Evolutionary conservation across 2,329 filamentous ascomycete genomes (phyloP).

Genomic region (Lizonia empirigonia): DNA sequence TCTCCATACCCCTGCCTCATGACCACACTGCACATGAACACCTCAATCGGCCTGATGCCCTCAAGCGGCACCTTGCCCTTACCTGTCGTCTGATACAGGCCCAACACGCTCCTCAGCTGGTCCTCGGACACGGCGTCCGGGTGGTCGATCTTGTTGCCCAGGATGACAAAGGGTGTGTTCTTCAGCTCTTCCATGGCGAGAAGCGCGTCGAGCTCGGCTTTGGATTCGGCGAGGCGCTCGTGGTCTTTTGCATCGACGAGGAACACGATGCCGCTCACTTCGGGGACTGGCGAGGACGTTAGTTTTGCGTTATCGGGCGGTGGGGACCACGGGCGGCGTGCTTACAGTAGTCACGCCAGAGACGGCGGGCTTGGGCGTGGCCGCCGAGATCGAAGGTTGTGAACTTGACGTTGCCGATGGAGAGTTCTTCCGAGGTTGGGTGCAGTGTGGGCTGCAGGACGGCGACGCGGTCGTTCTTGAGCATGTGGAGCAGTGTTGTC

Average conservation of each 20-base stretch:
- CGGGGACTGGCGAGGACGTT: constrained; percentile 36
- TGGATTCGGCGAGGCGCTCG: constrained; percentile 91
- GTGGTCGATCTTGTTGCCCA: constrained; percentile 99
- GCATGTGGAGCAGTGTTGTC: constrained; percentile 93
- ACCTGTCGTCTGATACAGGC: constrained; percentile 74
- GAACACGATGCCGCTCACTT: constrained; percentile 81
- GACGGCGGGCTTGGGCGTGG: constrained; percentile 48
- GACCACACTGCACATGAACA: constrained; percentile 97
- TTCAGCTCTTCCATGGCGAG: constrained; percentile 95
- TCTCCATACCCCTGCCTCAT: constrained; percentile 78
- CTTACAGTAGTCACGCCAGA: constrained; percentile 50
- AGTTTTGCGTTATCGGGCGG: background rate
- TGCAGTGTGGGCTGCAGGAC: constrained; percentile 62
- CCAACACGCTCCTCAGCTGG: constrained; percentile 87
- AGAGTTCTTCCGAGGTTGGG: constrained; percentile 69
- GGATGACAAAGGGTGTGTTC: constrained; percentile 93
- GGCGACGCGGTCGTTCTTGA: constrained; percentile 88
- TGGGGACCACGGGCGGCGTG: background rate
- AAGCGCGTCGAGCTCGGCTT: constrained; percentile 92
- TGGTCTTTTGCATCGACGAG: constrained; percentile 97
- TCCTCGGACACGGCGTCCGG: constrained; percentile 95
- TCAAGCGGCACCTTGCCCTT: constrained; percentile 48
- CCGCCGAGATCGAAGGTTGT: constrained; percentile 79
- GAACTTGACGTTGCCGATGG: constrained; percentile 70
- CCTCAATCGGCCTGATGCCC: constrained; percentile 69